Percentiles rank a stretch among this genome's conserved stretches.
These are phyloP conservation scores for Tephrocybe sp. DNA, from an alignment of 768 basidiomycete species.

Conservation along the genomic window DNA sequence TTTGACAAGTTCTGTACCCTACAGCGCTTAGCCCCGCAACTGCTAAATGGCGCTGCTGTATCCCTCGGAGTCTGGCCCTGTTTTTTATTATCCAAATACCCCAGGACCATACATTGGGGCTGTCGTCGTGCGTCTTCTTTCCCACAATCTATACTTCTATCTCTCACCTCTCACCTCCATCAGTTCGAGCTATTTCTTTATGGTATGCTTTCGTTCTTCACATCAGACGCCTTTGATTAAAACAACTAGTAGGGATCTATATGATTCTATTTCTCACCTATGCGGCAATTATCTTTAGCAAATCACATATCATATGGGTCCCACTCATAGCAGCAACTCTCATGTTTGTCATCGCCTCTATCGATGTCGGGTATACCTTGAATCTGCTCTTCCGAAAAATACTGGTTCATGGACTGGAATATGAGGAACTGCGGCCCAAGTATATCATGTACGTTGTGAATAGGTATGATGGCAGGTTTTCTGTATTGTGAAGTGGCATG, in stretches of 20 bases:
- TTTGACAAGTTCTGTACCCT: background rate
- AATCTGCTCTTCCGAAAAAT: conserved; percentile 11
- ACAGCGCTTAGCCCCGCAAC: background rate
- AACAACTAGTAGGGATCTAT: conserved; percentile 13
- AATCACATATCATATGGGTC: conserved; percentile 1
- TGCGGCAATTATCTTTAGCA: conserved; percentile 6
- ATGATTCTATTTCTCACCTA: conserved; percentile 9
- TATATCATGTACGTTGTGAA: conserved; percentile 17
- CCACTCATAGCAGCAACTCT: conserved; percentile 1
- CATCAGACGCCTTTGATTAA: background rate
- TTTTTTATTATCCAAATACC: conserved; percentile 3
- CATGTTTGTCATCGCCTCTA: conserved; percentile 17
- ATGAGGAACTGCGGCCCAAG: conserved; percentile 16
- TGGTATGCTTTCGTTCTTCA: conserved; percentile 4
- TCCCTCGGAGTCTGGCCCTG: conserved; percentile 6
- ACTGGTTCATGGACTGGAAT: conserved; percentile 6
- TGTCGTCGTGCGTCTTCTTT: conserved; percentile 5
- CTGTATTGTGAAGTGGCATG: background rate
- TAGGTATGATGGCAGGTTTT: conserved; percentile 11
- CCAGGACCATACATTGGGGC: conserved; percentile 12
- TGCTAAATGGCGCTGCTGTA: conserved; percentile 10
- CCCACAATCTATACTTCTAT: background rate
- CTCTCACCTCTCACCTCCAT: background rate
- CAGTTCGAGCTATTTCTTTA: conserved; percentile 21
- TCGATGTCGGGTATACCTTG: conserved; percentile 16